Percentiles rank a stretch among this genome's conserved stretches.
Evolutionary conservation across 2,329 filamentous ascomycete species (phyloP).

Genomic region (Fusarium tanahbumbuense): DNA sequence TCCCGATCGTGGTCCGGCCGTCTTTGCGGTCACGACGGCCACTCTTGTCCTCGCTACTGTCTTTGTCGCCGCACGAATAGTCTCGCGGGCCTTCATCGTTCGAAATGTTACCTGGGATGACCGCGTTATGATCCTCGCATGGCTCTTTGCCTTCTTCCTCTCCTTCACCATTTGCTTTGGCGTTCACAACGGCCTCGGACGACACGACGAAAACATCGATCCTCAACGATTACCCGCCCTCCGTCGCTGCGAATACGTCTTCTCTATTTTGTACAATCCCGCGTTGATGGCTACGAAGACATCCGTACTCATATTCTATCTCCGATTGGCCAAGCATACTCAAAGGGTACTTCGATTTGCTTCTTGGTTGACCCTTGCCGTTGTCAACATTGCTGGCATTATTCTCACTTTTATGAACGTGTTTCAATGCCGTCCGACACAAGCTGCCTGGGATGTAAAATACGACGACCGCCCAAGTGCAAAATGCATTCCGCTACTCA

Average conservation of each 20-base stretch:
- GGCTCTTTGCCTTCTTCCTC: slow-evolving; percentile 76
- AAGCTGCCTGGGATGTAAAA: slow-evolving; percentile 71
- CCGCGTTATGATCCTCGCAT: slow-evolving; percentile 82
- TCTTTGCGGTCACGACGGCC: slow-evolving; percentile 76
- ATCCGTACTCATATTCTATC: slow-evolving; percentile 91
- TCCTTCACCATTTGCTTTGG: slow-evolving; percentile 75
- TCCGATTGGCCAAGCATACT: slow-evolving; percentile 81
- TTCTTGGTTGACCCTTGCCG: slow-evolving; percentile 81
- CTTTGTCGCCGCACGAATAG: slow-evolving; percentile 79
- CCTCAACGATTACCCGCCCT: slow-evolving; percentile 61
- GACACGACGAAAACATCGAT: slow-evolving; percentile 71
- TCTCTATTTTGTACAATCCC: slow-evolving; percentile 79
- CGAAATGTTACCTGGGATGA: slow-evolving; percentile 80
- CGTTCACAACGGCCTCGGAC: slow-evolving; percentile 73
- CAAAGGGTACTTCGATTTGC: slow-evolving; percentile 81
- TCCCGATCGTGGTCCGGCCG: slow-evolving; percentile 67
- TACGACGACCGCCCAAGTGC: slow-evolving; percentile 46
- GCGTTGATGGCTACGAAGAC: slow-evolving; percentile 92
- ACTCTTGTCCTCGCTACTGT: slow-evolving; percentile 76
- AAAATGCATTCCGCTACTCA: slow-evolving; percentile 67
- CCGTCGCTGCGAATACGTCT: slow-evolving; percentile 71
- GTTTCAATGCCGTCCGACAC: slow-evolving; percentile 83
- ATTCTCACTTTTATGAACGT: slow-evolving; percentile 88
- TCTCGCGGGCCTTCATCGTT: slow-evolving; percentile 79
- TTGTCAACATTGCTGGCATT: slow-evolving; percentile 82